Percentiles rank a stretch among this genome's conserved stretches.
These are phyloP conservation scores for Sporothrix luriei DNA, from an alignment of 2,329 filamentous ascomycete species.

Conservation along the genomic window DNA sequence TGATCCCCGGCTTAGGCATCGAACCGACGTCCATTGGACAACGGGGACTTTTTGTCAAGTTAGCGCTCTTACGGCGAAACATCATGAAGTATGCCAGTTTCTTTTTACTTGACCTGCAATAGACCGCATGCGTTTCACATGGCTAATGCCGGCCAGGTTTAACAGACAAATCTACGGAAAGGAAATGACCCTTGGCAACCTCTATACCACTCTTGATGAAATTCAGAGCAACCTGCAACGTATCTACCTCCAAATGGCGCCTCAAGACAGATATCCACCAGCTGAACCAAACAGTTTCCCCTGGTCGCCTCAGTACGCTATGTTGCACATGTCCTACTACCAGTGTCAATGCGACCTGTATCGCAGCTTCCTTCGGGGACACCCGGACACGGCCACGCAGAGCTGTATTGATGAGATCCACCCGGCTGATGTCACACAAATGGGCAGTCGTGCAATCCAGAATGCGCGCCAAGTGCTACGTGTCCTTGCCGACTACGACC, in stretches of 20 bases:
- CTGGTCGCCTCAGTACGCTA: constrained; percentile 24
- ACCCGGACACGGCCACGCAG: constrained; percentile 8
- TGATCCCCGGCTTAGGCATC: background rate
- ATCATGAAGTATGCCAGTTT: constrained; percentile 19
- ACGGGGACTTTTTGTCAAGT: constrained; percentile 19
- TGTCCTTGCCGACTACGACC: constrained; percentile 22
- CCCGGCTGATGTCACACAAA: background rate
- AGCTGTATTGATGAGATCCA: constrained; percentile 18
- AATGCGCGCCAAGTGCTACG: constrained; percentile 17
- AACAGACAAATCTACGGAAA: constrained; percentile 24
- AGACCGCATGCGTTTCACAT: background rate
- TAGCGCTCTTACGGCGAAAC: background rate
- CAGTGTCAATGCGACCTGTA: constrained; percentile 27
- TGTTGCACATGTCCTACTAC: constrained; percentile 27
- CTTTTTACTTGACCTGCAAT: background rate
- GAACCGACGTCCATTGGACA: constrained; percentile 12
- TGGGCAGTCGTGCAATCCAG: constrained; percentile 20
- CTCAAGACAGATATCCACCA: constrained; percentile 17
- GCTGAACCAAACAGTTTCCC: background rate
- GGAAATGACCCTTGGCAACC: constrained; percentile 2
- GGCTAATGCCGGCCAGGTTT: background rate
- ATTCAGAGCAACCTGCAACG: constrained; percentile 17
- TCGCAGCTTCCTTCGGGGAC: constrained; percentile 20
- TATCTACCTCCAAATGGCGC: constrained; percentile 8
- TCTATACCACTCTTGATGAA: background rate